These are phyloP conservation scores for Penicillium macrosclerotiorum DNA, from an alignment of 495 filamentous ascomycete species.

Conservation along the genomic window DNA sequence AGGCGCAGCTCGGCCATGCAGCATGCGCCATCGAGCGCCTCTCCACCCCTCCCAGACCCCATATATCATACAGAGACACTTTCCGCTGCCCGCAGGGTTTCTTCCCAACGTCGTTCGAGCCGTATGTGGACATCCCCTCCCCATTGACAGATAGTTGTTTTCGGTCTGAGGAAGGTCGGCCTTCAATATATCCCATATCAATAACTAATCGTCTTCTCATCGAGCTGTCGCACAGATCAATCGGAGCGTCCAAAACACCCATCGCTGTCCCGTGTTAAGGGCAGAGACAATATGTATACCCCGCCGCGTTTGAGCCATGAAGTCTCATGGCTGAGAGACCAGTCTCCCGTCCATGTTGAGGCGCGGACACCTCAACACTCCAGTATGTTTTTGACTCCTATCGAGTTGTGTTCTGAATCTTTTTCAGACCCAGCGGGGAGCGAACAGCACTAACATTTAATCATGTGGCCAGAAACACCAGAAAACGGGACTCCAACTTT, in stretches of 20 bases:
- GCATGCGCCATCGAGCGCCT: conserved; percentile 7
- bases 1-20: conserved; percentile 29
- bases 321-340: conserved; percentile 37
- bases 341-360: conserved; percentile 23
- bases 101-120: conserved; percentile 20
- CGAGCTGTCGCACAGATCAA: conserved; percentile 12
- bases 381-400: conserved; percentile 23
- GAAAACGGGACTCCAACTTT: conserved; percentile 28
- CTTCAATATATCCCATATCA: background rate
- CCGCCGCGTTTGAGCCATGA: conserved; percentile 29
- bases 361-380: conserved; percentile 20
- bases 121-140: conserved; percentile 18
- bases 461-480: conserved; percentile 22
- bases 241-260: conserved; percentile 32
- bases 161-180: too few relatives aligned
- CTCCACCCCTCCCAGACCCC: conserved; percentile 19
- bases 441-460: background rate
- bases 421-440: too few relatives aligned
- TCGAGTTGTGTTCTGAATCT: too few relatives aligned
- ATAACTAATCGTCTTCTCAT: background rate
- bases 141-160: background rate
- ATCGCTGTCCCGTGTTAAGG: conserved; percentile 39
- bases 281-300: conserved; percentile 37
- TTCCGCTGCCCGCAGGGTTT: conserved; percentile 15
- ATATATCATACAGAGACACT: conserved; percentile 29